Percentiles rank a stretch among this genome's conserved stretches.
Evolutionary conservation across 306 rosid genomes (phyloP).

Genomic region (Prunus campanulata): DNA sequence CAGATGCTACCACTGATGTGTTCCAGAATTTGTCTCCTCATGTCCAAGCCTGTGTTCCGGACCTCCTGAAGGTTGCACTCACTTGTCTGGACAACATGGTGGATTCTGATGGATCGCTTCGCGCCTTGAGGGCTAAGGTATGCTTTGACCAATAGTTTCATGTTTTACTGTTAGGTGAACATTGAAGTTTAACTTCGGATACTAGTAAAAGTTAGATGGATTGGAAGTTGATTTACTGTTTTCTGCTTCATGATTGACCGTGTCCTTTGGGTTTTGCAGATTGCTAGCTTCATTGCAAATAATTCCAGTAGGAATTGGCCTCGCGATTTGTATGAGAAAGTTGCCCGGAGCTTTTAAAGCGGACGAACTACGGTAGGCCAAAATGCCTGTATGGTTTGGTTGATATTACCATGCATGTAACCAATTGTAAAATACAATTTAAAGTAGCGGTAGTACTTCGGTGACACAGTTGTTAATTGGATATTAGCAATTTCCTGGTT

Average conservation of each 20-base stretch:
- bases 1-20: slow-evolving; percentile 59
- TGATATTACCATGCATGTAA: not conserved
- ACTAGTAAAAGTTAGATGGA: not conserved
- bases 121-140: slow-evolving; percentile 95
- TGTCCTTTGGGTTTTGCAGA: slow-evolving; percentile 50
- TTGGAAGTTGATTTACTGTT: not conserved
- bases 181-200: not conserved
- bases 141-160: slow-evolving; percentile 1
- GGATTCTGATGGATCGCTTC: slow-evolving; percentile 88
- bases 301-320: slow-evolving; percentile 91
- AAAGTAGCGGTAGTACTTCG: not conserved
- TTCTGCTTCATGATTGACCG: slow-evolving; percentile 10
- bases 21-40: slow-evolving; percentile 77
- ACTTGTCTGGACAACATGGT: slow-evolving; percentile 80
- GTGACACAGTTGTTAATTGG: not conserved
- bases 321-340: slow-evolving; percentile 84
- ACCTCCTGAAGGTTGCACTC: slow-evolving; percentile 84
- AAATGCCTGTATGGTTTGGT: not conserved
- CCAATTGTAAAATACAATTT: not conserved
- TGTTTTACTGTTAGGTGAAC: not conserved
- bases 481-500: not conserved
- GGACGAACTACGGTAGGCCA: not conserved
- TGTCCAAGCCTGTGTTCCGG: slow-evolving; percentile 94
- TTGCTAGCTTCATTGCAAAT: slow-evolving; percentile 84
- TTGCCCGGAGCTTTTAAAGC: slow-evolving; percentile 75